Conservation (phyloP, 208 protist genomes). For the Wallacemonas sp. region DNA sequence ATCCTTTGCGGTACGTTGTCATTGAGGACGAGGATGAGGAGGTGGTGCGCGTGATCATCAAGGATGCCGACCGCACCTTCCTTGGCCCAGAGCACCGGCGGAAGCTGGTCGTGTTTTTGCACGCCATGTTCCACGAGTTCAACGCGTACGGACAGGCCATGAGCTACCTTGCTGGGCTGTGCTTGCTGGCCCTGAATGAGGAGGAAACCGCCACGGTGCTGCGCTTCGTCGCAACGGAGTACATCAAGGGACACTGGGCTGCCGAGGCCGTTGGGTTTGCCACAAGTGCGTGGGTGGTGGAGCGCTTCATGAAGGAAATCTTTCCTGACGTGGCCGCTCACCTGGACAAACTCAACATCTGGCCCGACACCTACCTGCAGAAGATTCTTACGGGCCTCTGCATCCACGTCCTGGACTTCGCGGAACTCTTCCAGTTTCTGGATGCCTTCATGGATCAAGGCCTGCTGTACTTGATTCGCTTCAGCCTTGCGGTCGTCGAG, state of each 20-base stretch:
- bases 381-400: constrained; percentile 91
- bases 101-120: constrained; percentile 75
- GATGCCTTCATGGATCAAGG: constrained; percentile 82
- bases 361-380: constrained; percentile 91
- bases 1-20: constrained; percentile 70
- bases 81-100: constrained; percentile 65
- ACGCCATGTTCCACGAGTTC: constrained; percentile 86
- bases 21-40: constrained; percentile 85
- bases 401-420: constrained; percentile 85
- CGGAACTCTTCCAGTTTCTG: constrained; percentile 82
- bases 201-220: constrained; percentile 77
- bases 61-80: constrained; percentile 88
- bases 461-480: constrained; percentile 78
- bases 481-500: constrained; percentile 81
- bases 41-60: constrained; percentile 90
- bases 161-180: constrained; percentile 89
- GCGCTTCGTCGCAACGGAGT: constrained; percentile 72
- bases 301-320: constrained; percentile 76
- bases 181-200: constrained; percentile 79
- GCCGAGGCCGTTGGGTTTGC: constrained; percentile 87
- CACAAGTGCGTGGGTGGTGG: constrained; percentile 86
- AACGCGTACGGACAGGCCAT: constrained; percentile 86
- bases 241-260: constrained; percentile 88
- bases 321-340: constrained; percentile 78
- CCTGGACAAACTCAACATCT: constrained; percentile 77